Evolutionary conservation across 805 yeast genomes (phyloP).

Genomic region (Hanseniaspora clermontiae): DNA sequence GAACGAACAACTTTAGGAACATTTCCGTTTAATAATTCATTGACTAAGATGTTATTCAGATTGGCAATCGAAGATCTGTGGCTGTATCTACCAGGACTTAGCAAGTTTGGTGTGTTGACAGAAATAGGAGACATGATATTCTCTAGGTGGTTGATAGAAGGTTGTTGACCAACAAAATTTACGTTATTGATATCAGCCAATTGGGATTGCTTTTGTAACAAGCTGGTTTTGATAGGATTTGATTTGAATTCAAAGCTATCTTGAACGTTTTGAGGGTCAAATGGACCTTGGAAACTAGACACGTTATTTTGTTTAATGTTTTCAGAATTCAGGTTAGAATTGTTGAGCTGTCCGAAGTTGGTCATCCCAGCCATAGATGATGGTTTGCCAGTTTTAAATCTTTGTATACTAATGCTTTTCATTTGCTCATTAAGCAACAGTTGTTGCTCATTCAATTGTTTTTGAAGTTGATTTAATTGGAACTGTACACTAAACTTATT

Average conservation of each 20-base stretch:
- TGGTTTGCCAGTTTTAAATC: background rate
- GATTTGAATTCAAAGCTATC: background rate
- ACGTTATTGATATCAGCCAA: background rate
- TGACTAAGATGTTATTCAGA: background rate
- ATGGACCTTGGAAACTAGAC: background rate
- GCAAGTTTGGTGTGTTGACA: background rate
- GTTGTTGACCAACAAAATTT: background rate
- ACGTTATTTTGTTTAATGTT: background rate
- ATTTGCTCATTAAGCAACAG: conserved; percentile 3
- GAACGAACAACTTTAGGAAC: background rate
- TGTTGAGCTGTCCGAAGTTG: background rate
- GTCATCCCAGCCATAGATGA: background rate
- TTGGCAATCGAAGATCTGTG: background rate
- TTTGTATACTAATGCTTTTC: background rate
- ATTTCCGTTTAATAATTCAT: background rate
- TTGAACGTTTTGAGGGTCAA: background rate
- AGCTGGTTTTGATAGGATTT: background rate
- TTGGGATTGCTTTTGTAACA: background rate
- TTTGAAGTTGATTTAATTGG: conserved; percentile 4
- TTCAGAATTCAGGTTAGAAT: no score
- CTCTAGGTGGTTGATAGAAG: background rate
- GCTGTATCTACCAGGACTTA: background rate
- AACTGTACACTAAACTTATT: background rate
- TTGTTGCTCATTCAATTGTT: conserved; percentile 6
- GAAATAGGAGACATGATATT: conserved; percentile 1